Evolutionary conservation across 164 flowering plant species (phyloP).

Genomic region (Nymphaea colorata): DNA sequence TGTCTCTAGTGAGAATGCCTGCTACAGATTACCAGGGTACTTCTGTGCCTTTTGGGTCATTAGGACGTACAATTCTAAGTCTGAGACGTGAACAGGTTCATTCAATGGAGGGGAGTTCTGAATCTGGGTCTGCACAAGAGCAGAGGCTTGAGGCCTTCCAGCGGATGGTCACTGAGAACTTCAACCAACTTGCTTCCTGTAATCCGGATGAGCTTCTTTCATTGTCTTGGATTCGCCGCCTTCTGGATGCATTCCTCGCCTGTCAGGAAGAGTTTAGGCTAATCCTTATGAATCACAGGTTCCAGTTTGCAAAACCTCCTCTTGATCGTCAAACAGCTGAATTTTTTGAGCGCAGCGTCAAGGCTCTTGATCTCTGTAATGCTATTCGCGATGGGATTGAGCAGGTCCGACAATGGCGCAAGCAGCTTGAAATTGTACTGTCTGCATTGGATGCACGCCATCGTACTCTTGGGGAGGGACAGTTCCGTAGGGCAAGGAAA

Average conservation of each 20-base stretch:
- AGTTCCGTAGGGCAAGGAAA: constrained; percentile 76
- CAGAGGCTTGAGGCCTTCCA: constrained; percentile 62
- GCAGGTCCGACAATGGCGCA: constrained; percentile 75
- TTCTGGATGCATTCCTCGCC: constrained; percentile 55
- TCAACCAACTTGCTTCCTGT: constrained; percentile 29
- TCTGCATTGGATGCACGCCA: constrained; percentile 42
- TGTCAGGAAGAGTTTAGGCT: constrained; percentile 74
- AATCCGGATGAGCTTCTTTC: constrained; percentile 47
- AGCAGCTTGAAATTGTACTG: constrained; percentile 62
- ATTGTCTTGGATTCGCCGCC: constrained; percentile 52
- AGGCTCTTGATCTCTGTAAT: constrained; percentile 83
- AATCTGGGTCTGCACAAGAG: constrained; percentile 17
- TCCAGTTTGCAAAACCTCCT: constrained; percentile 25
- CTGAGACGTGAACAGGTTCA: constrained; percentile 63
- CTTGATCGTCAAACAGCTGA: constrained; percentile 49
- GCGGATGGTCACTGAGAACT: constrained; percentile 41
- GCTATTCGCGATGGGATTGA: constrained; percentile 82
- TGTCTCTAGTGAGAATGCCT: constrained; percentile 29
- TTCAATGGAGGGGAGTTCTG: constrained; percentile 33
- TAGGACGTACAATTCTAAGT: constrained; percentile 57
- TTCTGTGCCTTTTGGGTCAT: constrained; percentile 20
- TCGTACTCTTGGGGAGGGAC: constrained; percentile 62
- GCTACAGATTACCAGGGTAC: constrained; percentile 59
- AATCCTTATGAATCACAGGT: constrained; percentile 32
- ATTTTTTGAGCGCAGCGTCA: constrained; percentile 65